Evolutionary conservation across 768 basidiomycete species (phyloP).

Genomic region (Boletus sensibilis): DNA sequence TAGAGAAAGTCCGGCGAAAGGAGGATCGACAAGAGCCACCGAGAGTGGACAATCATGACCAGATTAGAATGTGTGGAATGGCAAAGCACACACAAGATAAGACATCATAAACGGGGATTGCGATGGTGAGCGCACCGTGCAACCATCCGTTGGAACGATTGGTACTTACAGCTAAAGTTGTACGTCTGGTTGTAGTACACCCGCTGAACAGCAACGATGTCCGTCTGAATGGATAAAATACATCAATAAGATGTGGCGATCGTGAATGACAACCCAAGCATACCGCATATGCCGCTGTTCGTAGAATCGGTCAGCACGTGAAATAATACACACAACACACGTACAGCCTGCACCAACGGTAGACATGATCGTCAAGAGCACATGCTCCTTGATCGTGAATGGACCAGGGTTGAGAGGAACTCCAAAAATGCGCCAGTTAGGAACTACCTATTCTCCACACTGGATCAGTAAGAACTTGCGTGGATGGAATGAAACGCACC

Average conservation of each 20-base stretch:
- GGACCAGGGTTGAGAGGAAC: slow-evolving; percentile 68
- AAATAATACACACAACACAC: background rate
- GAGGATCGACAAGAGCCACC: background rate
- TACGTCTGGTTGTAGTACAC: slow-evolving; percentile 63
- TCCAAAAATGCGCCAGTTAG: slow-evolving; percentile 54
- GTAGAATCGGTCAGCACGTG: background rate
- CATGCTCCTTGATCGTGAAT: slow-evolving; percentile 73
- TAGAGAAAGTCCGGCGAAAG: background rate
- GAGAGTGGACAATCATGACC: background rate
- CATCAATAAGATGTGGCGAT: background rate
- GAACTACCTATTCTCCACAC: slow-evolving; percentile 39
- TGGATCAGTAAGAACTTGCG: background rate
- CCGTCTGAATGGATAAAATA: slow-evolving; percentile 40
- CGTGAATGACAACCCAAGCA: background rate
- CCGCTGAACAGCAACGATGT: slow-evolving; percentile 71
- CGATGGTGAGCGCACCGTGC: background rate
- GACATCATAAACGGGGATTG: background rate
- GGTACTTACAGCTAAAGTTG: slow-evolving; percentile 46
- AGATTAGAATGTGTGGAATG: background rate
- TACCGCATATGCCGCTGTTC: slow-evolving; percentile 47
- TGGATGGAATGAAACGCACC: slow-evolving; percentile 12
- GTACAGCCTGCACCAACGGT: slow-evolving; percentile 38
- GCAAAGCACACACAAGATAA: background rate
- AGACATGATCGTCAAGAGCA: slow-evolving; percentile 69
- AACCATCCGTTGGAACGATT: background rate